Base-by-base conservation (phyloP, 2,329 filamentous ascomycete species). In the Cordyceps tenuipes region DNA sequence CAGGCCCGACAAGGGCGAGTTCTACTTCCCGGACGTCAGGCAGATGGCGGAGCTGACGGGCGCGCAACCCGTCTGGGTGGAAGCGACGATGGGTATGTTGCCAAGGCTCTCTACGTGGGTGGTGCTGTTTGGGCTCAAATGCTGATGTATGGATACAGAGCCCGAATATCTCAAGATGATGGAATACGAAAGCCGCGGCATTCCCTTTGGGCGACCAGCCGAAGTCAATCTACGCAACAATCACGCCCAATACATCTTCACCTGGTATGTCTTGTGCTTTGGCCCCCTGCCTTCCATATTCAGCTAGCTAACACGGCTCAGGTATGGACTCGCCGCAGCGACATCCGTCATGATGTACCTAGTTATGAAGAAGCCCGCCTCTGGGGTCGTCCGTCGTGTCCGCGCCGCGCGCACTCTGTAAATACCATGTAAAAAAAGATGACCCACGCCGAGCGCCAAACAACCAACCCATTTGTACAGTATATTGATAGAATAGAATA, bases 201-300 rank as follows among this genome's bases (percentile, higher is more conserved):
- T 97, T 62, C 94, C 94, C 1, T 93, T 97, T 70, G 94, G 92
- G 15, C 83, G 93, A 70, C 77, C 90, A 7, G 83, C 94, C 5
- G 91, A 96, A 75, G 92, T 99, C 62, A 96, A 95, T 71, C 77
- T 99, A 70, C 84, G 91, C 72, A 99, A 99, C 72, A 97, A 96
- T 75, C 94, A 99, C 75, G 86, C 90, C 64, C 94, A 97, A 79
- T 99, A 99, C 75, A 99, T 99, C 66, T 94, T 97, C 73, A 99
- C 94, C 66, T 99, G 94, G 94, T 97, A 84, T 70, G 86, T n/a
- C 3, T 50, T 3, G 7, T 29, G 29, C 29, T 26, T 7, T 1
- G 21, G 4, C 13, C 12, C 21, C 4, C 12, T 19, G 2, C 3
- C 9, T 31, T 26, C 8, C 2, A 5, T n/a, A 34, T 43, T 39